Percentiles rank a stretch among this genome's conserved stretches.
Conservation (phyloP, 129 eudicot species). For the Chrysanthemum makinoi region DNA sequence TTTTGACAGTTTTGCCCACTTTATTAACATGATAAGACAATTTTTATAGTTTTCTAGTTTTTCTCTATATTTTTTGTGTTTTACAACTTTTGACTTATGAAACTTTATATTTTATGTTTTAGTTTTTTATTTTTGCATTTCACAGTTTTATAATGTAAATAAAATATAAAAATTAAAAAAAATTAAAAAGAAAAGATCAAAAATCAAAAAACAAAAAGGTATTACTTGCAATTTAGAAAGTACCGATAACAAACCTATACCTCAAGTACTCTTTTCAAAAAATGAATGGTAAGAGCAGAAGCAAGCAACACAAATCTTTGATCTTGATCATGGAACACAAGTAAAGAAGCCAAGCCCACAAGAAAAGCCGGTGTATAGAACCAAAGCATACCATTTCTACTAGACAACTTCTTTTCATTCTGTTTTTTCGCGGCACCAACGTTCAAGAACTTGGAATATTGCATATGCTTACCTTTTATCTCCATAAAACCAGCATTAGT, state of each 20-base stretch:
- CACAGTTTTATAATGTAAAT: too few species aligned
- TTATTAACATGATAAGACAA: too few species aligned
- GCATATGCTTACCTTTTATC: constrained; percentile 32
- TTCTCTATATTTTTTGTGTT: too few species aligned
- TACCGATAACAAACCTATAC: constrained; percentile 18
- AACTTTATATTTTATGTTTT: too few species aligned
- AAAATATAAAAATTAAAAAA: too few species aligned
- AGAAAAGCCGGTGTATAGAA: constrained; percentile 46
- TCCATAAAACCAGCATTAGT: constrained; percentile 29
- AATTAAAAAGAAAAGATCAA: too few species aligned
- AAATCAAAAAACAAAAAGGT: too few species aligned
- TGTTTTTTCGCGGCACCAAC: constrained; percentile 20
- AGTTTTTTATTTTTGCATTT: too few species aligned
- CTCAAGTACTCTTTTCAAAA: constrained; percentile 65
- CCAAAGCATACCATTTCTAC: constrained; percentile 46
- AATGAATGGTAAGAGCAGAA: constrained; percentile 52
- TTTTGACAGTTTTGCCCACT: too few species aligned
- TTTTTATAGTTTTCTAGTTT: too few species aligned
- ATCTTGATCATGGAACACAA: constrained; percentile 36
- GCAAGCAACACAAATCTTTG: constrained; percentile 46
- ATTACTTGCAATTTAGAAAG: too few species aligned
- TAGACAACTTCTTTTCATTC: constrained; percentile 22
- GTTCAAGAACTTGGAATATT: constrained; percentile 35
- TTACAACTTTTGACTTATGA: too few species aligned
- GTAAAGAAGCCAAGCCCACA: constrained; percentile 45